Base-by-base conservation (phyloP, 2,329 filamentous ascomycete genomes). In the Apiospora saccharicola region DNA sequence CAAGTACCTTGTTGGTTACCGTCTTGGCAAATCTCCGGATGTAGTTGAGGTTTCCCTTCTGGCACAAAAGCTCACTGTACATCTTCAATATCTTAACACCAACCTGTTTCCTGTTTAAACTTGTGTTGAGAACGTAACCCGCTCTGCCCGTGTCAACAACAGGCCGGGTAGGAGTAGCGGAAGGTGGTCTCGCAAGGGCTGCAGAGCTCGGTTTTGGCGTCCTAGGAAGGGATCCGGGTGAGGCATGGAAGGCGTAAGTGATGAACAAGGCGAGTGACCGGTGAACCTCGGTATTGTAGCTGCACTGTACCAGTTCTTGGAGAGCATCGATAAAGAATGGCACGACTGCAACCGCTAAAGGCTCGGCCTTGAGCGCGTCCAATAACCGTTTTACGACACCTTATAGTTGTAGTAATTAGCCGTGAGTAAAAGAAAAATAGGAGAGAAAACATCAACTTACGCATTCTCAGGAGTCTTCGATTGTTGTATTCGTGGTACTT, bases 401-500 rank as follows among this genome's bases (percentile, higher is more conserved):
- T 96, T 73, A 26, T 16, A 41, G 57, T 64, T 41, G 12, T 64
- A 12, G n/a, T 37, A 12, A 19, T 64, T 41, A 64, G 57, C 57
- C 30, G 7, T 19, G 22, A 22, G 57, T n/a, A 22, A 64, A 41
- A 24, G 30, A 57, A 41, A n/a, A 6, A 1, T 3, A 1, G 5
- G 26, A 14, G 26, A 4, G 61, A 67, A 4, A 49, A 22, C 3
- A n/a, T n/a, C 16, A 37, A 81, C 93, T 86, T 89, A 95, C 96
- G 91, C 93, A 99, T 99, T 76, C 95, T 90, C 73, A 93, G 90
- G 73, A 99, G 85, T 67, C 96, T 90, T 79, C 94, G 93, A 70
- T 93, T 91, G 80, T 99, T 99, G 83, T 98, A 98, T 73, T 94
- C 92, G 79, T 95, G 94, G 78, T 97, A 93, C 79, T 96, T 95